These are phyloP conservation scores for Selenicereus undatus DNA, from an alignment of 148 eudicot species.

Conservation along the genomic window DNA sequence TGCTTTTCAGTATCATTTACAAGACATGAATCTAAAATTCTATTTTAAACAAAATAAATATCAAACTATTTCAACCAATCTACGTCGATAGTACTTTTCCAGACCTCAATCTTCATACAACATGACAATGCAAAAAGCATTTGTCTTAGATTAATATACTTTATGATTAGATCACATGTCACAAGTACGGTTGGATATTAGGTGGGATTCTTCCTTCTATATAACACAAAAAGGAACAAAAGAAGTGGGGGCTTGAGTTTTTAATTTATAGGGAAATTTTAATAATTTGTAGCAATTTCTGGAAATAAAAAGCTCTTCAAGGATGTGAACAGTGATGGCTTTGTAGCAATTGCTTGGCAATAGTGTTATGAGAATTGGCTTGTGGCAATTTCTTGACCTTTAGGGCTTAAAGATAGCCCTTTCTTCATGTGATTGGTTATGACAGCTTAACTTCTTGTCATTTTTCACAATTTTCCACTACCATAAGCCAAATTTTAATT, in stretches of 20 bases:
- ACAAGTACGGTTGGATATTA: slow-evolving; percentile 15
- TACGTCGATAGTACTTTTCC: too few relatives aligned
- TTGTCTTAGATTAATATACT: too few relatives aligned
- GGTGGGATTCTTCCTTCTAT: slow-evolving; percentile 13
- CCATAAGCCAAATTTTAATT: neutral
- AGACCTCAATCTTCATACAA: too few relatives aligned
- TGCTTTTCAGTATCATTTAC: too few relatives aligned
- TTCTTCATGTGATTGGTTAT: slow-evolving; percentile 15
- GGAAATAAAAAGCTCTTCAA: neutral
- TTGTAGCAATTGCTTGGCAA: slow-evolving; percentile 6
- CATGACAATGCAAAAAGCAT: too few relatives aligned
- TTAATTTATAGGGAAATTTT: neutral
- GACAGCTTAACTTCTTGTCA: neutral
- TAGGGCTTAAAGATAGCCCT: neutral
- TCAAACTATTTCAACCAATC: too few relatives aligned
- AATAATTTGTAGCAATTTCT: neutral
- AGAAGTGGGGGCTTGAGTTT: neutral
- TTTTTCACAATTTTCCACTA: neutral
- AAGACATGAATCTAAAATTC: too few relatives aligned
- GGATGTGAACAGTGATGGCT: slow-evolving; percentile 28
- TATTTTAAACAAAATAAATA: too few relatives aligned
- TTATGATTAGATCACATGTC: neutral
- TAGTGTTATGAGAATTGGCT: neutral
- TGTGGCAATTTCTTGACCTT: neutral
- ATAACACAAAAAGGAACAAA: neutral